phyloP scores from a whole-genome alignment of 345 rosid species.

The Cardamine resedifolia region DNA sequence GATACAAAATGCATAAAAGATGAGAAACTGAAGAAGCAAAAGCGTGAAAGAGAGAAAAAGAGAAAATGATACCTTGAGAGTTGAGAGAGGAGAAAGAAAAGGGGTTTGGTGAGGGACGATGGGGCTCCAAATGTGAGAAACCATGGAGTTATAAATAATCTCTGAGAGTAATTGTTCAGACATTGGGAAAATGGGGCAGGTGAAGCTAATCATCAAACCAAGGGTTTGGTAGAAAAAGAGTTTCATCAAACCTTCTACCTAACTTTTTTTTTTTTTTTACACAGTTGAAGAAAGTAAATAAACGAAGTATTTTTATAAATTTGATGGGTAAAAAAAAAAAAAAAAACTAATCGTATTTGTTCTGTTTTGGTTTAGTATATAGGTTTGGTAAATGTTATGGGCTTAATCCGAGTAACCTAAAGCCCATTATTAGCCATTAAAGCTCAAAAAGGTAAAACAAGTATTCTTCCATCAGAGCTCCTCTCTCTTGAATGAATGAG shows the following conservation, averaged over 20 bases:
- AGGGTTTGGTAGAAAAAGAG: constrained; percentile 27
- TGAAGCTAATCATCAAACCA: constrained; percentile 23
- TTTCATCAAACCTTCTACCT: constrained; percentile 16
- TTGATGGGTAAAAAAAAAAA: too few species aligned
- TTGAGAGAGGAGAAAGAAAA: constrained; percentile 19
- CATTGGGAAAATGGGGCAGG: constrained; percentile 26
- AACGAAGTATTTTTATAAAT: too few species aligned
- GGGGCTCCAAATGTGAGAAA: constrained; percentile 1
- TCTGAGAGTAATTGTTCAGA: background rate
- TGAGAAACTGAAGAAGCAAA: constrained; percentile 10
- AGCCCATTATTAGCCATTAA: constrained; percentile 33
- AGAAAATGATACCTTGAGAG: constrained; percentile 17
- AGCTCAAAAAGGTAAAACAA: background rate
- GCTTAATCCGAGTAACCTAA: background rate
- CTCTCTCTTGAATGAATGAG: constrained; percentile 60
- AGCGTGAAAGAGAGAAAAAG: constrained; percentile 8
- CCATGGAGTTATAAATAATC: background rate
- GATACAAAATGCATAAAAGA: too few species aligned
- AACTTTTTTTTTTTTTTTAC: background rate
- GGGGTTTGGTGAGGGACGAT: constrained; percentile 14
- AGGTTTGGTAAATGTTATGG: too few species aligned
- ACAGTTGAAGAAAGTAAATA: background rate
- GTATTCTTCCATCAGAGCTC: background rate
- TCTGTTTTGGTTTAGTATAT: too few species aligned
- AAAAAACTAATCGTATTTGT: background rate